Base-by-base conservation (phyloP, 2,329 filamentous ascomycete species). In the Lizonia empirigonia region DNA sequence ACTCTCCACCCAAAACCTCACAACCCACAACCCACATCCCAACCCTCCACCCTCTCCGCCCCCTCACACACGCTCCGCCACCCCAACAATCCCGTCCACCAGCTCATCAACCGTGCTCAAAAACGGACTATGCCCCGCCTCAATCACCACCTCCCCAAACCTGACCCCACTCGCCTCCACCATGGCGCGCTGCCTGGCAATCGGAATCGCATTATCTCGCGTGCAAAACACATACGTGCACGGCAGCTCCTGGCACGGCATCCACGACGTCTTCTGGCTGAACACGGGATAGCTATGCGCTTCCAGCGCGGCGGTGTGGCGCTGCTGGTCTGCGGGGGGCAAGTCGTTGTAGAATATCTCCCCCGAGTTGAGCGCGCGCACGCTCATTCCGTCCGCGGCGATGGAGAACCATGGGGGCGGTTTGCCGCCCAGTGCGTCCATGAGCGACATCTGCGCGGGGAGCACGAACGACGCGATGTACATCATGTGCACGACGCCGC, bases 61-160 rank as follows among this genome's bases (percentile, higher is more conserved):
- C 27, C 9, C 26, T 12, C 13, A 44, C 30, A 35, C 26, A 20
- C 74, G 5, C 29, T 35, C 34, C 22, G 18, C 47, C 7, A 39
- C 39, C 27, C 22, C 20, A 20, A 39, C 34, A 44, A 44, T 38
- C 8, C 26, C 47, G 3, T 9, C 27, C 1, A 32, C 29, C 6
- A 18, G 22, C 34, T 39, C 39, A 13, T 33, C 39, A 1, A 44
- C 38, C 38, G n/a, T 37, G 2, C 5, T 12, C 22, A 50, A 24
- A 44, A 50, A 50, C 15, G 34, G 47, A 35, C 47, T 50, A 29
- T 50, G 47, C 4, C 47, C 10, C 1, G 39, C 40, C 39, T 39
- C 39, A 2, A 50, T 19, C 16, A 18, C 22, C 15, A 16, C 29
- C 34, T 44, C 47, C 27, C n/a, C 22, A 13, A 33, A 50, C 9